A percentile compares a stretch with the other conserved stretches of the same genome.
These are phyloP conservation scores for Austropuccinia psidii DNA, from an alignment of 1,284 basidiomycete species.

Conservation along the genomic window DNA sequence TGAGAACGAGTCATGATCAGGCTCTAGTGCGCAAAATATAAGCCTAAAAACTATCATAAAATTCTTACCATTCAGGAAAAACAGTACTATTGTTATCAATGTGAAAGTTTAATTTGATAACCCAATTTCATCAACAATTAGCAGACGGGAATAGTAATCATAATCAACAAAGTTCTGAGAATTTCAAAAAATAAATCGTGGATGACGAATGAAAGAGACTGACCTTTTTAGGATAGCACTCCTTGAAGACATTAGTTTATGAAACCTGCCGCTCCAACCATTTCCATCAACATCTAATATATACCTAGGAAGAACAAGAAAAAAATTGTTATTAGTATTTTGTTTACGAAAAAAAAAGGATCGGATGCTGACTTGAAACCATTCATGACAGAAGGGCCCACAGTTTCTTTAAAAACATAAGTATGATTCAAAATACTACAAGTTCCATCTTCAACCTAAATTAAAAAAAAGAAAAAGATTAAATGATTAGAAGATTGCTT, in stretches of 20 bases:
- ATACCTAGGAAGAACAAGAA: slow-evolving; percentile 30
- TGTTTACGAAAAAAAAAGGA: neutral
- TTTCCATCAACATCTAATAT: slow-evolving; percentile 51
- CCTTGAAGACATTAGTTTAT: slow-evolving; percentile 2
- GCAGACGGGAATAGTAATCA: too few relatives aligned
- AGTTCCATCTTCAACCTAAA: slow-evolving; percentile 43
- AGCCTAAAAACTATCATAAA: too few relatives aligned
- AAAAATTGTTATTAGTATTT: neutral
- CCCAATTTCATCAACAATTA: too few relatives aligned
- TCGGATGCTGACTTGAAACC: slow-evolving; percentile 46
- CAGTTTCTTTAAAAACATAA: slow-evolving; percentile 46
- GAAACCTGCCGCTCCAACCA: slow-evolving; percentile 49
- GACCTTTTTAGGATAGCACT: slow-evolving; percentile 43
- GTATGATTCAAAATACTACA: slow-evolving; percentile 46
- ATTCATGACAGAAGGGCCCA: slow-evolving; percentile 42
- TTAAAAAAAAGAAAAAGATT: neutral
- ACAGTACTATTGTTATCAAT: slow-evolving; percentile 42
- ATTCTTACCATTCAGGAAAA: slow-evolving; percentile 44
- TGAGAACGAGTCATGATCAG: slow-evolving; percentile 5
- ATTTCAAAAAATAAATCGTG: neutral
- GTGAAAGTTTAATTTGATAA: too few relatives aligned
- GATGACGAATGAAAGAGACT: slow-evolving; percentile 30
- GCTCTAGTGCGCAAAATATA: too few relatives aligned
- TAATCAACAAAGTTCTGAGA: too few relatives aligned
- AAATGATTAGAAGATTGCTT: too few relatives aligned